Evolutionary conservation across 1,284 basidiomycete genomes (phyloP).

Genomic region (Ustilago vetiveriae): DNA sequence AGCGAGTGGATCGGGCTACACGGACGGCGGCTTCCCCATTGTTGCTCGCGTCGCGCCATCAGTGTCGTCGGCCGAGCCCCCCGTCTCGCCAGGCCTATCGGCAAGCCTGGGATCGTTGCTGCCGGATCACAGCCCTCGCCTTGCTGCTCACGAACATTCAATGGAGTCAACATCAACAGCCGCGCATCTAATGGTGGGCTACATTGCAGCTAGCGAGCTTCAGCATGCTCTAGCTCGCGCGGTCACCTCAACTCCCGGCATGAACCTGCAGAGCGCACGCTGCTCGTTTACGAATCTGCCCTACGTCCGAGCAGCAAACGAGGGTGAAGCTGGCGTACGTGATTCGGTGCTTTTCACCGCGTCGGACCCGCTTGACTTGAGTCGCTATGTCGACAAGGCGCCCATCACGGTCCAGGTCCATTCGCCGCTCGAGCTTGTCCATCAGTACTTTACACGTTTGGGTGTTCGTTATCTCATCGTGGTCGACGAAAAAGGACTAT

Average conservation of each 20-base stretch:
- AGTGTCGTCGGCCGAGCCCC: background rate
- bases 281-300: conserved; percentile 53
- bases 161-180: background rate
- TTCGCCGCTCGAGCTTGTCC: conserved; percentile 86
- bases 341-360: conserved; percentile 42
- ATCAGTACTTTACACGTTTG: conserved; percentile 71
- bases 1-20: conserved; percentile 58
- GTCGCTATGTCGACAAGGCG: conserved; percentile 88
- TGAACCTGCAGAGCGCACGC: conserved; percentile 6
- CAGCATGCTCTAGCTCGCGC: conserved; percentile 76
- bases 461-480: conserved; percentile 71
- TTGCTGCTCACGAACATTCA: conserved; percentile 60
- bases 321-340: conserved; percentile 28
- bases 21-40: conserved; percentile 91
- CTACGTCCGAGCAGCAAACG: conserved; percentile 28
- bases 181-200: conserved; percentile 79
- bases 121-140: conserved; percentile 41
- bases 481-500: conserved; percentile 81
- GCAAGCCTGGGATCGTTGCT: conserved; percentile 29
- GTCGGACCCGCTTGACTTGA: conserved; percentile 75
- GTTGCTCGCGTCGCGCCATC: conserved; percentile 65
- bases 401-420: conserved; percentile 83
- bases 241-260: conserved; percentile 13
- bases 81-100: conserved; percentile 13
- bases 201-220: conserved; percentile 89